A percentile compares a stretch with the other conserved stretches of the same genome.
Evolutionary conservation across 129 eudicot species (phyloP).

Genomic region (Logfia minima): DNA sequence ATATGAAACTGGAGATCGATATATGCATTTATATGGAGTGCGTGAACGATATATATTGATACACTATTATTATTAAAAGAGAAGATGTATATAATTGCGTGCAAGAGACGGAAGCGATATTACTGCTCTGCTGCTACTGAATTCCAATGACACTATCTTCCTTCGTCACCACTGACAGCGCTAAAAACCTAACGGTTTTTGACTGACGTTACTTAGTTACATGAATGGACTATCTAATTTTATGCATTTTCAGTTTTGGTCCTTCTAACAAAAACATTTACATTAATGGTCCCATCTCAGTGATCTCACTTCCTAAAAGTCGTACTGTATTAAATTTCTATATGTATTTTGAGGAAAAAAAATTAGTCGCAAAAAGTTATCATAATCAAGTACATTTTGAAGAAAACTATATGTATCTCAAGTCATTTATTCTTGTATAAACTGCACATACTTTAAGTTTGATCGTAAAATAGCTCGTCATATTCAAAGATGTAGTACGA

Average conservation of each 20-base stretch:
- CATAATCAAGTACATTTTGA: no score
- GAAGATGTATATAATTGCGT: constrained; percentile 5
- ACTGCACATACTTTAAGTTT: no score
- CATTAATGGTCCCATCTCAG: not conserved
- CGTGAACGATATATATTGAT: not conserved
- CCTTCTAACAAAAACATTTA: no score
- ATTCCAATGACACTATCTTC: not conserved
- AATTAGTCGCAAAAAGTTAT: no score
- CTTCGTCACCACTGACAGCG: constrained; percentile 1
- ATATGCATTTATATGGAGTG: not conserved
- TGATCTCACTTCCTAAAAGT: no score
- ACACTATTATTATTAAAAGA: not conserved
- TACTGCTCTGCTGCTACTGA: constrained; percentile 12
- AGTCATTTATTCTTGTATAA: no score
- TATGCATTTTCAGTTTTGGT: not conserved
- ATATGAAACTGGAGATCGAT: not conserved
- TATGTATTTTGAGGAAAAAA: no score
- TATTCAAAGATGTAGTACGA: no score
- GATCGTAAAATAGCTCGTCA: no score
- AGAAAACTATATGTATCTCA: not conserved
- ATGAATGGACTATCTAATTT: not conserved
- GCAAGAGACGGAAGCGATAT: constrained; percentile 22
- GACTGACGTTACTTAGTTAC: not conserved
- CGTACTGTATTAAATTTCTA: no score
- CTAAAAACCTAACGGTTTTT: not conserved